Percentiles rank a stretch among this genome's conserved stretches.
Evolutionary conservation across 176 grass and related monocot genomes (phyloP).

Genomic region (Urochloa ruziziensis): DNA sequence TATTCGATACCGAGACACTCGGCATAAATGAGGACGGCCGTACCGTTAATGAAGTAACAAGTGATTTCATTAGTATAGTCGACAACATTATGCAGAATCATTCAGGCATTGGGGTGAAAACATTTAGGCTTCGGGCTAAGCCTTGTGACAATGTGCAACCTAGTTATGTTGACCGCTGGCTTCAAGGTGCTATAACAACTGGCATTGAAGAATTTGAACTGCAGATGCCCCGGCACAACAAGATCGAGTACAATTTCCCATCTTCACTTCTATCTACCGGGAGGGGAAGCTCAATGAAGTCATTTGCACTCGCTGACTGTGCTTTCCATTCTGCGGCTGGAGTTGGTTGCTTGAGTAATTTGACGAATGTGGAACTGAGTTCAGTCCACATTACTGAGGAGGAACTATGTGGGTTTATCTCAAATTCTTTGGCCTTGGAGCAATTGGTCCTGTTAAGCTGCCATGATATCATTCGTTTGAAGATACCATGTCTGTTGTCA

Average conservation of each 20-base stretch:
- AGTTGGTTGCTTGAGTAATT: conserved; percentile 6
- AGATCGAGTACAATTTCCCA: conserved; percentile 9
- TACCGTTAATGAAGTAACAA: not conserved
- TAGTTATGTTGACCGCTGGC: not conserved
- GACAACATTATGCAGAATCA: conserved; percentile 22
- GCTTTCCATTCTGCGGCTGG: not conserved
- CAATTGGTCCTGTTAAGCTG: not conserved
- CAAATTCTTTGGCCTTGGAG: not conserved
- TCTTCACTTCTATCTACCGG: conserved; percentile 1
- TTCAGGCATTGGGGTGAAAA: not conserved
- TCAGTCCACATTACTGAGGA: not conserved
- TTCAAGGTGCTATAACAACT: not conserved
- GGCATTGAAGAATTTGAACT: not conserved
- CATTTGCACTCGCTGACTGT: not conserved
- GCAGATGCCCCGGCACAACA: not conserved
- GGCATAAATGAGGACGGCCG: not conserved
- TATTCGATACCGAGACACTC: not conserved
- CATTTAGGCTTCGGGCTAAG: not conserved
- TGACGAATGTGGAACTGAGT: not conserved
- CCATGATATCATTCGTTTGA: not conserved
- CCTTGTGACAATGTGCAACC: not conserved
- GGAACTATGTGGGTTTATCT: not conserved
- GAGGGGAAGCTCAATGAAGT: not conserved
- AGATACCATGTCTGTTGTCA: too few species aligned
- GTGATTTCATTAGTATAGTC: not conserved